Percentiles rank a stretch among this genome's conserved stretches.
Conservation (phyloP, 352 stramenopile genomes). For the Globisporangium barbulae region DNA sequence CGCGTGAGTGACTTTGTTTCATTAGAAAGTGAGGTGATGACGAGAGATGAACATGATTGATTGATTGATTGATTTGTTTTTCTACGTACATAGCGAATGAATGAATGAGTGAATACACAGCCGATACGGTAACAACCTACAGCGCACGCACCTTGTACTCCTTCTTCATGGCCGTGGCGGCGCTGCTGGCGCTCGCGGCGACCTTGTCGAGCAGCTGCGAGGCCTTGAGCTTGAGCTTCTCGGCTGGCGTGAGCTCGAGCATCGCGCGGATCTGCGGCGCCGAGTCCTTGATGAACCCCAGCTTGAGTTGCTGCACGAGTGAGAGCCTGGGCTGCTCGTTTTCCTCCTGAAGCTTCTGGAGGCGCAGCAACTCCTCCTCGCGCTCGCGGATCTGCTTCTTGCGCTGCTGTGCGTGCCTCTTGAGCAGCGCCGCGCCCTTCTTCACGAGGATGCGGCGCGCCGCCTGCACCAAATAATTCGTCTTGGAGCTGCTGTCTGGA, state of each 20-base stretch:
- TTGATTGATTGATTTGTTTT: constrained; percentile 1
- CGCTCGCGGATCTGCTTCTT: constrained; percentile 50
- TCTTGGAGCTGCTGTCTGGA: neutral
- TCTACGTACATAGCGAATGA: neutral
- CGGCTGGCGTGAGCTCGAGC: constrained; percentile 52
- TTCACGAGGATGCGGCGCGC: constrained; percentile 41
- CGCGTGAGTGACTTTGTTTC: constrained; percentile 16
- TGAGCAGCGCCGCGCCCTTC: constrained; percentile 42
- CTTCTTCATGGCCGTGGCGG: constrained; percentile 48
- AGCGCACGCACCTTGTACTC: constrained; percentile 65
- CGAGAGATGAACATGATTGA: constrained; percentile 1
- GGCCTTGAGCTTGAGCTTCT: constrained; percentile 39
- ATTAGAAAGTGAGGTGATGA: constrained; percentile 10
- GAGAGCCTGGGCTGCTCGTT: constrained; percentile 34
- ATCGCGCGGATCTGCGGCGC: constrained; percentile 47
- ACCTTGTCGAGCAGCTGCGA: constrained; percentile 43
- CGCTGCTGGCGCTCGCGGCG: constrained; percentile 30
- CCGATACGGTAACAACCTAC: constrained; percentile 15
- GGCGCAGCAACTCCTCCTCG: constrained; percentile 42
- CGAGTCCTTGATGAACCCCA: constrained; percentile 39
- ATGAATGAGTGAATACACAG: constrained; percentile 8
- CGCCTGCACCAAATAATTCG: constrained; percentile 22
- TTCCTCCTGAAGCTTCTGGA: constrained; percentile 41
- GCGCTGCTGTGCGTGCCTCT: constrained; percentile 31
- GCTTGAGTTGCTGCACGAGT: constrained; percentile 46